phyloP scores from a whole-genome alignment of 1,284 basidiomycete genomes.

The Kalmanozyma brasiliensis region DNA sequence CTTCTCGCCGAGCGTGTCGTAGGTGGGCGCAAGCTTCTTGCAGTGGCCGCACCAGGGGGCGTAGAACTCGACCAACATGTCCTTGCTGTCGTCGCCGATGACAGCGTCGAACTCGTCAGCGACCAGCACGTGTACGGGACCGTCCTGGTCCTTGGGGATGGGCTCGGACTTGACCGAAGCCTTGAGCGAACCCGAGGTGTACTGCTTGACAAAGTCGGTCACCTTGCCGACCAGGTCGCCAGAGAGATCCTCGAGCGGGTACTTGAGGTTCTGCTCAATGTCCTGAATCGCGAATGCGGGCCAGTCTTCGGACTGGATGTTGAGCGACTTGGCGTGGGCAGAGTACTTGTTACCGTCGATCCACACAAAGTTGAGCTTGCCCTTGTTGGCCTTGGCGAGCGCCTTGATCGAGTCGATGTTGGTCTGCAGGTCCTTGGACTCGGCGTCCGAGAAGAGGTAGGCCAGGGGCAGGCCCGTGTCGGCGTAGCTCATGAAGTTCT shows the following conservation, averaged over 20 bases:
- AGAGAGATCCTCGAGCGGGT: slow-evolving; percentile 79
- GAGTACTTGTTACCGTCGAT: slow-evolving; percentile 93
- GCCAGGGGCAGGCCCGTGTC: slow-evolving; percentile 85
- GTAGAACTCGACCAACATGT: slow-evolving; percentile 94
- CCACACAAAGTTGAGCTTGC: slow-evolving; percentile 96
- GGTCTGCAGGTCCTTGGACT: slow-evolving; percentile 76
- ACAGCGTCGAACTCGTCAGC: slow-evolving; percentile 86
- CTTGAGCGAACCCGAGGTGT: slow-evolving; percentile 78
- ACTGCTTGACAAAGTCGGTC: slow-evolving; percentile 75
- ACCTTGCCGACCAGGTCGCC: slow-evolving; percentile 72
- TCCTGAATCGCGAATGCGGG: slow-evolving; percentile 95
- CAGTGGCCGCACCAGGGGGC: slow-evolving; percentile 88
- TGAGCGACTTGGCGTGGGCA: slow-evolving; percentile 94
- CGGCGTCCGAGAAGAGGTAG: slow-evolving; percentile 92
- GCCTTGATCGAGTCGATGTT: slow-evolving; percentile 79
- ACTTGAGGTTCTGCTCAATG: slow-evolving; percentile 84
- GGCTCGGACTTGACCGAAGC: slow-evolving; percentile 91
- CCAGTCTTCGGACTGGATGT: slow-evolving; percentile 82
- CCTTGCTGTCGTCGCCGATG: slow-evolving; percentile 85
- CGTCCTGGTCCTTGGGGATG: slow-evolving; percentile 84
- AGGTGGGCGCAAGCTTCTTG: slow-evolving; percentile 94
- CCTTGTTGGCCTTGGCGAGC: slow-evolving; percentile 82
- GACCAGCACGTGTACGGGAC: slow-evolving; percentile 84
- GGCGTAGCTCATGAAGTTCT: slow-evolving; percentile 91
- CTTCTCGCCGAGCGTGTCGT: slow-evolving; percentile 89